Conservation (phyloP, 1,284 basidiomycete genomes). For the Xerocomus nothofagi region DNA sequence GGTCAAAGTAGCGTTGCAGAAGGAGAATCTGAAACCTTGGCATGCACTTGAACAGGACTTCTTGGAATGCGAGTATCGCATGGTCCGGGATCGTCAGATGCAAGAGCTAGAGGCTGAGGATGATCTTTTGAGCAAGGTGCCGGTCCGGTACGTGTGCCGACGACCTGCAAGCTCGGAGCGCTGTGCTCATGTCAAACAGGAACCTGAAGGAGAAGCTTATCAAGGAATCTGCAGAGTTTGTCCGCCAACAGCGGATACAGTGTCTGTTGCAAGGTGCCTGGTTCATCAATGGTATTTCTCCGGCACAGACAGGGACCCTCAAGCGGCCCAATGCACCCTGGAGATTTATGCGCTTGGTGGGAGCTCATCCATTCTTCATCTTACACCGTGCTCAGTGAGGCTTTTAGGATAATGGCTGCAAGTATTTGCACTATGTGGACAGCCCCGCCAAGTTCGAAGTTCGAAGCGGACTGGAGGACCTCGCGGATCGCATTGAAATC, state of each 20-base stretch:
- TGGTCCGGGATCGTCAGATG: conserved; percentile 91
- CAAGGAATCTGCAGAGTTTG: conserved; percentile 91
- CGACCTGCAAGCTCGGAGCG: conserved; percentile 3
- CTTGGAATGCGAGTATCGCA: conserved; percentile 81
- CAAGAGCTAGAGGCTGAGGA: conserved; percentile 91
- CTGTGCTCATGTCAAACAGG: conserved; percentile 40
- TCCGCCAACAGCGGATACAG: conserved; percentile 87
- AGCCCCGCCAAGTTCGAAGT: conserved; percentile 74
- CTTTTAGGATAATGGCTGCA: conserved; percentile 68
- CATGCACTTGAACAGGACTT: conserved; percentile 87
- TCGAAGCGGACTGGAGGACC: conserved; percentile 79
- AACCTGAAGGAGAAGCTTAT: conserved; percentile 86
- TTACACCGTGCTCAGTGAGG: neutral
- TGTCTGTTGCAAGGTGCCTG: conserved; percentile 89
- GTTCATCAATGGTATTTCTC: conserved; percentile 77
- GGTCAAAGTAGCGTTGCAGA: conserved; percentile 74
- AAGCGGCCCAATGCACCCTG: conserved; percentile 64
- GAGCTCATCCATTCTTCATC: conserved; percentile 12
- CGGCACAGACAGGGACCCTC: conserved; percentile 44
- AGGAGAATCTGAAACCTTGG: conserved; percentile 81
- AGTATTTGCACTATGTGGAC: conserved; percentile 83
- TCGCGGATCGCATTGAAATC: conserved; percentile 84
- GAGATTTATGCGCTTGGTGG: conserved; percentile 78
- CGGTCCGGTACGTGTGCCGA: conserved; percentile 64
- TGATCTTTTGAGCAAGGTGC: conserved; percentile 81